Base-by-base conservation (phyloP, 495 filamentous ascomycete genomes). In the Aspergillus affinis region DNA sequence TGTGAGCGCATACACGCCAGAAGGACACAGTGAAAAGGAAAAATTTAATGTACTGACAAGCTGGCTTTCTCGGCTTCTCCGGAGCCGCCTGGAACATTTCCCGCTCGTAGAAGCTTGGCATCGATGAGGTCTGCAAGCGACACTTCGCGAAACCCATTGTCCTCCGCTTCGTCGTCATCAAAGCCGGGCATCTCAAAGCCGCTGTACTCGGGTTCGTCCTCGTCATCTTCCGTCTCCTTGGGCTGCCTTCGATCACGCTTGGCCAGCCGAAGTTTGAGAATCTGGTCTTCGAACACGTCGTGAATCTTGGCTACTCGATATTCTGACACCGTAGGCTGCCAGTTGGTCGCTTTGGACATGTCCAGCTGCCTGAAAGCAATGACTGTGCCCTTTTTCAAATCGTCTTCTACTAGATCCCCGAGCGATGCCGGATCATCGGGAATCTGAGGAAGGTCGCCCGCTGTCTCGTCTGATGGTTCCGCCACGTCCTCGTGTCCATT, bases 351-450 rank as follows among this genome's bases (percentile, higher is more conserved):
- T 57, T 84, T 86, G 30, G 89, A 91, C 67, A 92, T 82, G 27
- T 86, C 80, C 55, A 90, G 79, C 57, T 90, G 82, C 64, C 88
- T 90, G 82, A 90, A 98, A 2, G 88, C 86, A 61, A 98, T 85
- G 41, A 93, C 78, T 69, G 88, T 85, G 12, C 88, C 90, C 4
- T 76, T 61, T 41, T 78, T 75, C 18, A 83, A 80, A 32, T 86
- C 78, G 3, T 72, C 79, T 48, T 81, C 71, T 4, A 69, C 67
- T 19, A 97, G 72, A 44, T 70, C 60, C 8, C 84, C 75, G 19
- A 92, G 80, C 26, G 75, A 68, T 13, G 71, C 73, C 9, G 84
- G 48, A 70, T 96, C 86, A 15, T 68, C 69, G 0, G 93, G 92
- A 8, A 95, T 71, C 12, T 66, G 54, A 3, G 90, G 90, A 32